Percentiles rank a stretch among this genome's conserved stretches.
These are phyloP conservation scores for Neonectria coccinea DNA, from an alignment of 2,329 filamentous ascomycete species.

Conservation along the genomic window DNA sequence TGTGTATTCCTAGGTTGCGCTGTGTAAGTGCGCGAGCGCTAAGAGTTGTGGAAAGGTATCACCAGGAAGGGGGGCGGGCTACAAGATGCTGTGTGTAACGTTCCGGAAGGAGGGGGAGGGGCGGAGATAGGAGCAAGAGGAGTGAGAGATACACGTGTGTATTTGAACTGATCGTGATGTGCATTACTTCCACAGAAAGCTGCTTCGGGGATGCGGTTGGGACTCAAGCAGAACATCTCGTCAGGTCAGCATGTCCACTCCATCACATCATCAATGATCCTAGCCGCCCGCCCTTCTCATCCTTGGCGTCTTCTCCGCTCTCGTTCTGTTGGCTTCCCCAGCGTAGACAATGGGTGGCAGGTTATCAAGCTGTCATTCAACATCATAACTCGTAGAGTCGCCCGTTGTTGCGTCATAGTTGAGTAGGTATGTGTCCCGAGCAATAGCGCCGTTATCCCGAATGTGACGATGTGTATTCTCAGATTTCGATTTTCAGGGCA, in stretches of 20 bases:
- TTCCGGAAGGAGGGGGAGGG: not conserved
- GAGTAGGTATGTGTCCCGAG: not conserved
- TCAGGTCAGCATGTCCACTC: not conserved
- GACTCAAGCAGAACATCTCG: not conserved
- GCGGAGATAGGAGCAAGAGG: not conserved
- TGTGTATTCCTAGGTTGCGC: not conserved
- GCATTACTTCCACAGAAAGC: not conserved
- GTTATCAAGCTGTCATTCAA: not conserved
- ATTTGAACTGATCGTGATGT: not conserved
- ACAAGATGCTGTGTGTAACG: not conserved
- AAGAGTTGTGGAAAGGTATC: not conserved
- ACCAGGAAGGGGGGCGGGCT: not conserved
- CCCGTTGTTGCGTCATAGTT: not conserved
- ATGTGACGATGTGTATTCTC: not conserved
- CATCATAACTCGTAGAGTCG: not conserved
- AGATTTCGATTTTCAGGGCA: not conserved
- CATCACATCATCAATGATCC: not conserved
- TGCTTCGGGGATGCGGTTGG: not conserved
- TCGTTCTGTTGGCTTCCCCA: not conserved
- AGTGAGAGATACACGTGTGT: not conserved
- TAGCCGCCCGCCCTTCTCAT: not conserved
- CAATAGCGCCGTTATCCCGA: not conserved
- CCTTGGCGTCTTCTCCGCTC: not conserved
- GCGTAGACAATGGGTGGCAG: not conserved
- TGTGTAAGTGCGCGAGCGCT: constrained; percentile 3